phyloP scores from a whole-genome alignment of 805 yeast species.

The Metschnikowia hibisci region DNA sequence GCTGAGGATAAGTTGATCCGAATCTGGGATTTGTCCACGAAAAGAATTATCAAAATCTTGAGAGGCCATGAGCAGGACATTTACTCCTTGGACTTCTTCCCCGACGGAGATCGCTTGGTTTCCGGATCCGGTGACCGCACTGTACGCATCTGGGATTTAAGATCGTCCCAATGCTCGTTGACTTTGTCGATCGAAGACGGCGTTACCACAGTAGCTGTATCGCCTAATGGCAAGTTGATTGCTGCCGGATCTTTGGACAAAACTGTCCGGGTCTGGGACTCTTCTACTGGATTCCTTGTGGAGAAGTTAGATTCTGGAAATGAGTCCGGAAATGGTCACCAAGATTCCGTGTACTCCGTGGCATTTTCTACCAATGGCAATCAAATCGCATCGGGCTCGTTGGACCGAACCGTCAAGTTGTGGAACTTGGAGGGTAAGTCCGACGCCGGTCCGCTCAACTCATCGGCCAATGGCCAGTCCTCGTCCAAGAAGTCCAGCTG shows the following conservation, averaged over 20 bases:
- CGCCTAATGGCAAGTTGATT: conserved; percentile 89
- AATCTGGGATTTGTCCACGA: conserved; percentile 89
- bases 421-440: conserved; percentile 78
- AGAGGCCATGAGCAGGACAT: conserved; percentile 97
- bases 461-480: conserved; percentile 17
- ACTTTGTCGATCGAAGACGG: conserved; percentile 94
- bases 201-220: conserved; percentile 95
- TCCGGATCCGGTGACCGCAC: conserved; percentile 97
- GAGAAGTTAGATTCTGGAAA: conserved; percentile 89
- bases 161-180: conserved; percentile 81
- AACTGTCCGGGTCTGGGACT: conserved; percentile 96
- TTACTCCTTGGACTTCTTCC: conserved; percentile 91
- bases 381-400: conserved; percentile 90
- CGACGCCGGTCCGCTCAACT: conserved; percentile 22
- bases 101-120: conserved; percentile 88
- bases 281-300: conserved; percentile 84
- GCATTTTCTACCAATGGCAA: conserved; percentile 89
- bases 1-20: conserved; percentile 88
- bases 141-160: conserved; percentile 93
- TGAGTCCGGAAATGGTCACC: conserved; percentile 88
- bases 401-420: conserved; percentile 91
- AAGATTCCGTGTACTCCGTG: conserved; percentile 92
- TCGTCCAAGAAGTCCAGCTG: conserved; percentile 50
- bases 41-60: conserved; percentile 79
- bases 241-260: conserved; percentile 97